A percentile compares a stretch with the other conserved stretches of the same genome.
Conservation (phyloP, 2,329 filamentous ascomycete genomes). For the Neonectria punicea region DNA sequence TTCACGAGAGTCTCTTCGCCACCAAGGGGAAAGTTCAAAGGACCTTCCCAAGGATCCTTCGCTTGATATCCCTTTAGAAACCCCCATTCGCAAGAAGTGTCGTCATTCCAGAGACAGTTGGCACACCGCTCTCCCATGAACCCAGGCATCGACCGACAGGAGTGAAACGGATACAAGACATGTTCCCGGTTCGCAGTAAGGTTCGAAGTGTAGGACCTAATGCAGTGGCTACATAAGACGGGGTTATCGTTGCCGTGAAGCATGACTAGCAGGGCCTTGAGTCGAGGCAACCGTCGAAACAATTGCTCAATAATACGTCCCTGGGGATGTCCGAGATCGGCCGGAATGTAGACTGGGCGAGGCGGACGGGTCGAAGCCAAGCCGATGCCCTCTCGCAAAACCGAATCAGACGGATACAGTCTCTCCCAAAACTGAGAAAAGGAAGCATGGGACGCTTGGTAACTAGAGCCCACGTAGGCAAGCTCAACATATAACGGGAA, state of each 20-base stretch:
- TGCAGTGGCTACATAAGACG: neutral
- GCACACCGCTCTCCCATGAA: neutral
- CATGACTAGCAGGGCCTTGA: slow-evolving; percentile 7
- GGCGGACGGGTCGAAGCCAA: neutral
- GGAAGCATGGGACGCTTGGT: neutral
- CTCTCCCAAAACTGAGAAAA: neutral
- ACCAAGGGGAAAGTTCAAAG: neutral
- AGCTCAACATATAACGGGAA: slow-evolving; percentile 9
- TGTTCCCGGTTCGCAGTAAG: neutral
- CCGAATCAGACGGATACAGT: neutral
- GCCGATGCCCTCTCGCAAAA: neutral
- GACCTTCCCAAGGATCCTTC: neutral
- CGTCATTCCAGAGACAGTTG: neutral
- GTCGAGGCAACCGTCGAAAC: neutral
- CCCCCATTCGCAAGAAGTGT: neutral
- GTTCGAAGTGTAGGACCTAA: neutral
- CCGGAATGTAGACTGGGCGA: slow-evolving; percentile 6
- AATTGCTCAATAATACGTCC: neutral
- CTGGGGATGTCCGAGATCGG: slow-evolving; percentile 7
- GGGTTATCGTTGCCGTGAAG: neutral
- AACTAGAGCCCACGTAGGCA: neutral
- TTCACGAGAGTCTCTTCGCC: neutral
- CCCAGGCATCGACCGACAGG: neutral
- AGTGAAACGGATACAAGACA: neutral
- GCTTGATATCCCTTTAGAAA: neutral